Conservation (phyloP, 73 alveolate genomes). For the Blepharisma stoltei region DNA sequence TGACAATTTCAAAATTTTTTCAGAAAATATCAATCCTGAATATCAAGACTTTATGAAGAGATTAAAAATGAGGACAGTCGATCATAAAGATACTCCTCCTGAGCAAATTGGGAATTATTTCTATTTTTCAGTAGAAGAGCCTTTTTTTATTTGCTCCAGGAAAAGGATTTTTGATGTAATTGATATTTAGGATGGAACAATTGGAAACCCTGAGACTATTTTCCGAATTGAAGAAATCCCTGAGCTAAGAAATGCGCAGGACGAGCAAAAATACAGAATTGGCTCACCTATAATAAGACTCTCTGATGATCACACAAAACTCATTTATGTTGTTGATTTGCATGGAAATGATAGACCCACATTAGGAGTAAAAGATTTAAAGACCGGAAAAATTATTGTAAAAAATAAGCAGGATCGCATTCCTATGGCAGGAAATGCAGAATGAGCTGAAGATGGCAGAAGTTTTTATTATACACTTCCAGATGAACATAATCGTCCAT, state of each 20-base stretch:
- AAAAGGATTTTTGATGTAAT: neutral
- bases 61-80: neutral
- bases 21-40: slow-evolving; percentile 1
- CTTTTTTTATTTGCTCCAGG: neutral
- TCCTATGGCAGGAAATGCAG: slow-evolving; percentile 11
- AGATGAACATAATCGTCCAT: slow-evolving; percentile 17
- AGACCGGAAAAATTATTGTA: neutral
- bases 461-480: slow-evolving; percentile 24
- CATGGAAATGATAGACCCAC: slow-evolving; percentile 8
- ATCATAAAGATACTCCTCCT: neutral
- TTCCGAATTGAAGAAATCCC: neutral
- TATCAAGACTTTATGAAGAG: slow-evolving; percentile 7
- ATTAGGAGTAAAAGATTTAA: neutral
- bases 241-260: neutral
- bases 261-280: neutral
- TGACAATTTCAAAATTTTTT: slow-evolving; percentile 15
- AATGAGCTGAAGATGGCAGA: slow-evolving; percentile 1
- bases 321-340: slow-evolving; percentile 17
- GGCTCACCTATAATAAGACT: slow-evolving; percentile 28
- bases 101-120: slow-evolving; percentile 1
- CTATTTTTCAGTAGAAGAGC: neutral
- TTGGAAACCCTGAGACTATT: neutral
- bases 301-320: neutral
- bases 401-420: neutral
- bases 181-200: neutral